phyloP scores from a whole-genome alignment of 1,139 yeast species.

The Pneumocystis carinii region DNA sequence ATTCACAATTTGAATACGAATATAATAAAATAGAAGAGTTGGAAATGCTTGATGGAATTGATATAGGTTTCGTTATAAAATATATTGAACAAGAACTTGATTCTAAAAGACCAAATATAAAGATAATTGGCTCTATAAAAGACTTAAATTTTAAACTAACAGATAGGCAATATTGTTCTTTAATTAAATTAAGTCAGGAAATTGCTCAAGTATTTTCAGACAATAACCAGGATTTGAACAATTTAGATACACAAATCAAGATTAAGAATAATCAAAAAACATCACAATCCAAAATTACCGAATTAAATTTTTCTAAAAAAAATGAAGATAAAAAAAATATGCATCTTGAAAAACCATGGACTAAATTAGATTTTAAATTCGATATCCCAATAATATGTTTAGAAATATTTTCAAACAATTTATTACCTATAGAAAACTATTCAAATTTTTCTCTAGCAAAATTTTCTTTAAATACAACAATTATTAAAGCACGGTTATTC shows the following conservation, averaged over 20 bases:
- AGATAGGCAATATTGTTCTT: constrained; percentile 55
- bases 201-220: constrained; percentile 35
- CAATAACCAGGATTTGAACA: constrained; percentile 27
- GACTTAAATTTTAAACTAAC: constrained; percentile 57
- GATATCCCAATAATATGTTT: constrained; percentile 49
- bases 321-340: neutral
- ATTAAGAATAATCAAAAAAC: neutral
- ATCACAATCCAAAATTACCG: neutral
- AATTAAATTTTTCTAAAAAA: neutral
- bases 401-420: constrained; percentile 48
- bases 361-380: constrained; percentile 37
- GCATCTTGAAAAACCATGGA: neutral
- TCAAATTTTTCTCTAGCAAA: constrained; percentile 39
- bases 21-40: constrained; percentile 36
- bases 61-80: constrained; percentile 47
- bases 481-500: constrained; percentile 35
- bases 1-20: constrained; percentile 43
- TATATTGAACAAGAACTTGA: constrained; percentile 33
- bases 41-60: constrained; percentile 56
- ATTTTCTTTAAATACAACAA: constrained; percentile 48
- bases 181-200: constrained; percentile 42
- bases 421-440: constrained; percentile 22
- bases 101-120: constrained; percentile 36
- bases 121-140: constrained; percentile 45
- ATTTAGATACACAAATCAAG: constrained; percentile 1